A percentile compares a stretch with the other conserved stretches of the same genome.
Evolutionary conservation across 2,329 filamentous ascomycete species (phyloP).

Genomic region (Coniella lustricola): DNA sequence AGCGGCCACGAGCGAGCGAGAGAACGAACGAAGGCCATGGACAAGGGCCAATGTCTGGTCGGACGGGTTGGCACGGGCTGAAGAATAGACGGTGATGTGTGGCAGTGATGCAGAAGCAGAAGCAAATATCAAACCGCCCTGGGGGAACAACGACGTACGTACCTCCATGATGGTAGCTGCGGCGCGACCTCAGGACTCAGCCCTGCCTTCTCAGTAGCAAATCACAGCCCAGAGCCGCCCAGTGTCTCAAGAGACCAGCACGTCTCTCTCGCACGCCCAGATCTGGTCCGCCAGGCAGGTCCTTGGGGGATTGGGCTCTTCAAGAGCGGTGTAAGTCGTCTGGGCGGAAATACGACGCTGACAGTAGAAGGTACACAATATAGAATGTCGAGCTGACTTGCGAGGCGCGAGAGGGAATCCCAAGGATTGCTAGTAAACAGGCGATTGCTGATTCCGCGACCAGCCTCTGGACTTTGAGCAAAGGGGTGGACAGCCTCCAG

Average conservation of each 20-base stretch:
- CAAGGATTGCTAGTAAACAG: constrained; percentile 10
- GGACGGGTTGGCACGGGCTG: not conserved
- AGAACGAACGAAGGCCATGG: constrained; percentile 11
- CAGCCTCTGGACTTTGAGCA: too few species aligned
- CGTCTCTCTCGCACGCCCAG: not conserved
- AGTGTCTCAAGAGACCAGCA: not conserved
- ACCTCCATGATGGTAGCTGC: constrained; percentile 13
- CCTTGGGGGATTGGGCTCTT: not conserved
- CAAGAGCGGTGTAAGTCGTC: constrained; percentile 3
- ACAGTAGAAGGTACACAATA: constrained; percentile 5
- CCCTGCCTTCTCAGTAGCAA: constrained; percentile 1
- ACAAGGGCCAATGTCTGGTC: not conserved
- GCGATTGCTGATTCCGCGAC: not conserved
- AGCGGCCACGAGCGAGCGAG: constrained; percentile 8
- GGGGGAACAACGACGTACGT: not conserved
- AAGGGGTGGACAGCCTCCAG: not conserved
- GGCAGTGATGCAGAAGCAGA: not conserved
- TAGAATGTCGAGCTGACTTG: constrained; percentile 9
- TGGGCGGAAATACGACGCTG: constrained; percentile 13
- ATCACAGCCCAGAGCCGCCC: not conserved
- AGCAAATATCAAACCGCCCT: not conserved
- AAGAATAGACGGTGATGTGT: not conserved
- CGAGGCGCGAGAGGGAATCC: not conserved
- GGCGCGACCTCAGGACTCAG: constrained; percentile 3
- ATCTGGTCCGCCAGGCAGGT: not conserved